Percentiles rank a stretch among this genome's conserved stretches.
These are phyloP conservation scores for Parastagonospora nodorum DNA, from an alignment of 2,329 filamentous ascomycete species.

Conservation along the genomic window DNA sequence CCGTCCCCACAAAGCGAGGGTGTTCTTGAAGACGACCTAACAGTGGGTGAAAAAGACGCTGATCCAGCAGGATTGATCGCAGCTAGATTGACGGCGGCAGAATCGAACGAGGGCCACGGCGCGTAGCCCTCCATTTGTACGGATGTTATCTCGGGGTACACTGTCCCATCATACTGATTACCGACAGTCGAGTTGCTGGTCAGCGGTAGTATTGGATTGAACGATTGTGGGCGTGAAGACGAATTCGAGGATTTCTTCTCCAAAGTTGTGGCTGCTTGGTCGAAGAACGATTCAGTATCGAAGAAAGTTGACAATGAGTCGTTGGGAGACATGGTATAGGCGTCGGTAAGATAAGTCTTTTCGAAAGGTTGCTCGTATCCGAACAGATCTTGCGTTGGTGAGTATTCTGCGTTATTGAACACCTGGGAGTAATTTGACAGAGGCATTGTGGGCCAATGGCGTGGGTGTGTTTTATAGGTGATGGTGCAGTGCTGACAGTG, in stretches of 20 bases:
- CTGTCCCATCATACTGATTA: slow-evolving; percentile 14
- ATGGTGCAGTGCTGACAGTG: neutral
- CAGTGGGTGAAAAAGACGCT: slow-evolving; percentile 22
- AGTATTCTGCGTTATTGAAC: slow-evolving; percentile 32
- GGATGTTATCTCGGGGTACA: slow-evolving; percentile 26
- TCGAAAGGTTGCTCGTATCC: slow-evolving; percentile 31
- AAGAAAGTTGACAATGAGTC: slow-evolving; percentile 35
- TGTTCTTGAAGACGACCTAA: slow-evolving; percentile 29
- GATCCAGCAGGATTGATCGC: slow-evolving; percentile 16
- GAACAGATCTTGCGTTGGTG: slow-evolving; percentile 26
- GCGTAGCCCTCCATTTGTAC: slow-evolving; percentile 24
- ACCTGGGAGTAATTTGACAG: slow-evolving; percentile 27
- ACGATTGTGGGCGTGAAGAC: slow-evolving; percentile 8
- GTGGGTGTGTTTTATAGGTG: slow-evolving; percentile 6
- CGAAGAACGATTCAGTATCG: slow-evolving; percentile 32
- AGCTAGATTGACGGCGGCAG: slow-evolving; percentile 12
- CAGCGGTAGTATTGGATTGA: slow-evolving; percentile 20
- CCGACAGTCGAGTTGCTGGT: slow-evolving; percentile 18
- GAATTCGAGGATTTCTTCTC: slow-evolving; percentile 22
- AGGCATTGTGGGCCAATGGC: slow-evolving; percentile 24
- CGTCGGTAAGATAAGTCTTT: slow-evolving; percentile 29
- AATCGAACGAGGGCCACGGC: slow-evolving; percentile 25
- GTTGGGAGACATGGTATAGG: slow-evolving; percentile 27
- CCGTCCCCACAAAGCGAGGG: slow-evolving; percentile 42
- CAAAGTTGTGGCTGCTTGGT: slow-evolving; percentile 29